phyloP scores from a whole-genome alignment of 2,329 filamentous ascomycete species.

The Didymella keratinophila region DNA sequence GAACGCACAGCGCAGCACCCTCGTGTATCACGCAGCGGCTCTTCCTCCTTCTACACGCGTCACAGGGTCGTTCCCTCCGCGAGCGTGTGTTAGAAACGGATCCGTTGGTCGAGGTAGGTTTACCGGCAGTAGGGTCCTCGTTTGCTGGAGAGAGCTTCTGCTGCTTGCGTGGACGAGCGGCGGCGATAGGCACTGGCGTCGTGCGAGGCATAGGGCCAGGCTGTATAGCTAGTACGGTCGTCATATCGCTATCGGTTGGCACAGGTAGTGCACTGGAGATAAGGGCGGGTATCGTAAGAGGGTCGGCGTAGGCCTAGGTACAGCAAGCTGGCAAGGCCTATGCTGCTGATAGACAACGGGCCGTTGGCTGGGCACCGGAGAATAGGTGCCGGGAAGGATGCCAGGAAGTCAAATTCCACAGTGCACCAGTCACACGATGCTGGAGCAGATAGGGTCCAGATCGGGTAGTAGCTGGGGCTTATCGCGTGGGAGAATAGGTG shows the following conservation, averaged over 20 bases:
- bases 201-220: conserved; percentile 54
- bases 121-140: conserved; percentile 53
- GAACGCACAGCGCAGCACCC: conserved; percentile 73
- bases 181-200: conserved; percentile 55
- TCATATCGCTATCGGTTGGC: conserved; percentile 51
- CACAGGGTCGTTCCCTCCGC: conserved; percentile 57
- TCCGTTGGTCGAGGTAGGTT: conserved; percentile 46
- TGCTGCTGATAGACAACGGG: conserved; percentile 37
- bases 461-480: conserved; percentile 43
- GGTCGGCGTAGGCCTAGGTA: conserved; percentile 29
- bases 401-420: conserved; percentile 26
- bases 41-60: conserved; percentile 77
- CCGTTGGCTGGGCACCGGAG: conserved; percentile 42
- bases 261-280: conserved; percentile 37
- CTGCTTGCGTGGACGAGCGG: conserved; percentile 54
- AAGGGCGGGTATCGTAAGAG: conserved; percentile 36
- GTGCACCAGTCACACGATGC: conserved; percentile 43
- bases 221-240: conserved; percentile 58
- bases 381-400: conserved; percentile 27
- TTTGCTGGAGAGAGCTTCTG: conserved; percentile 53
- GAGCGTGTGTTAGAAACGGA: conserved; percentile 51
- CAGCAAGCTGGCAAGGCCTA: conserved; percentile 32
- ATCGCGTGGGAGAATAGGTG: conserved; percentile 48
- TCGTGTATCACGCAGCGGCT: conserved; percentile 82
- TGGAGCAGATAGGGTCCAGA: conserved; percentile 37